Conservation (phyloP, 2,329 filamentous ascomycete species). For the Trichoderma sp. region DNA sequence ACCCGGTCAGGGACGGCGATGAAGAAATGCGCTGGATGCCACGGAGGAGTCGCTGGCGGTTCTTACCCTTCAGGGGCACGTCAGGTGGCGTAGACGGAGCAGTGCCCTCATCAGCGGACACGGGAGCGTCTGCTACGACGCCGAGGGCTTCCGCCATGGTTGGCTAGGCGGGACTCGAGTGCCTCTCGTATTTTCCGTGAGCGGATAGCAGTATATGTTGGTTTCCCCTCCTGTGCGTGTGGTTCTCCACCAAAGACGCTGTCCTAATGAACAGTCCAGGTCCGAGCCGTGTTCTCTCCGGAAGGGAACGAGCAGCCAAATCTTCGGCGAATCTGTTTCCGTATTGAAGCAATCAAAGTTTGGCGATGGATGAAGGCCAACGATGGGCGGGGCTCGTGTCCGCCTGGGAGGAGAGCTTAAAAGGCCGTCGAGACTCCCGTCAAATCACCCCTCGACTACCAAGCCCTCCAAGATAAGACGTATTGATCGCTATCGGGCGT, state of each 20-base stretch:
- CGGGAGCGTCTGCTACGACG: slow-evolving; percentile 29
- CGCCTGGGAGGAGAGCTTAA: slow-evolving; percentile 13
- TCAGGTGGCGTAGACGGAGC: slow-evolving; percentile 34
- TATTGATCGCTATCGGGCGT: background rate
- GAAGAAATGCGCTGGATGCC: slow-evolving; percentile 81
- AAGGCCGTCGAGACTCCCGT: slow-evolving; percentile 12
- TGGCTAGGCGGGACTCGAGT: background rate
- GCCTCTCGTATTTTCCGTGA: background rate
- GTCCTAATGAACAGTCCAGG: background rate
- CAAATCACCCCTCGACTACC: slow-evolving; percentile 4
- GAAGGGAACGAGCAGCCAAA: background rate
- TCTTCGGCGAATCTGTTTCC: background rate
- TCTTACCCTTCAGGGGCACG: slow-evolving; percentile 59
- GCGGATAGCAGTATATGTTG: background rate
- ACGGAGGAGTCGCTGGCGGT: slow-evolving; percentile 69
- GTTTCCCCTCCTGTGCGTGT: background rate
- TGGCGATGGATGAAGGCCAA: slow-evolving; percentile 2
- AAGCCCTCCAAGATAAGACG: slow-evolving; percentile 1
- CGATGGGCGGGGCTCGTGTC: slow-evolving; percentile 4
- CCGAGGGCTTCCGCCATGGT: slow-evolving; percentile 24
- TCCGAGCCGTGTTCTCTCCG: background rate
- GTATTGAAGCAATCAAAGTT: slow-evolving; percentile 8
- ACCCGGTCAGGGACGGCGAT: slow-evolving; percentile 68
- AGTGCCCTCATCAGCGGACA: slow-evolving; percentile 33
- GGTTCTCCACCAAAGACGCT: background rate